phyloP scores from a whole-genome alignment of 2,329 filamentous ascomycete species.

The Akanthomyces uredinophilus region DNA sequence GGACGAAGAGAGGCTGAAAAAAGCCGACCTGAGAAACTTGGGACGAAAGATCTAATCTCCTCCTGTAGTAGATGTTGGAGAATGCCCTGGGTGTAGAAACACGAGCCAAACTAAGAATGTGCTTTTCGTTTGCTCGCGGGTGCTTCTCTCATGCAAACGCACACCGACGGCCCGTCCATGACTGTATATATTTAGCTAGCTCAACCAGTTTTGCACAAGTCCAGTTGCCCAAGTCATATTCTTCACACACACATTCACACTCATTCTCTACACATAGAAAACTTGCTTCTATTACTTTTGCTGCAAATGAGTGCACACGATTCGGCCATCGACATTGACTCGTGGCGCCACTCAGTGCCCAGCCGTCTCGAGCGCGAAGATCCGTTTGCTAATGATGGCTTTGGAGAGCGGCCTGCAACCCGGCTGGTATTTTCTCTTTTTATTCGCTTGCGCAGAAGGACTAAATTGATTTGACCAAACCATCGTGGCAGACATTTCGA shows the following conservation, averaged over 20 bases:
- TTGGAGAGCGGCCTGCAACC: slow-evolving; percentile 26
- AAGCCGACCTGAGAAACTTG: slow-evolving; percentile 33
- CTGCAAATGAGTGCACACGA: slow-evolving; percentile 4
- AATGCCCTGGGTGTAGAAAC: background rate
- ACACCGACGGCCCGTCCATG: background rate
- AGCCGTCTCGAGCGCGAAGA: slow-evolving; percentile 31
- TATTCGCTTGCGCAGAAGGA: no score
- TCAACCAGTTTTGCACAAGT: background rate
- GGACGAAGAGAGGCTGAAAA: slow-evolving; percentile 29
- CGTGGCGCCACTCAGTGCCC: slow-evolving; percentile 32
- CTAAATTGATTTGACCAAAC: background rate
- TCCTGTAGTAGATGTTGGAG: background rate
- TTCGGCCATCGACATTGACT: slow-evolving; percentile 22
- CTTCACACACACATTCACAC: background rate
- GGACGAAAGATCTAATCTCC: slow-evolving; percentile 7
- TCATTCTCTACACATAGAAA: background rate
- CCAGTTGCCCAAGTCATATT: background rate
- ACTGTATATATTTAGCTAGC: background rate
- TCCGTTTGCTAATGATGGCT: slow-evolving; percentile 32
- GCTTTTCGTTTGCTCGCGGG: background rate
- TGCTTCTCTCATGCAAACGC: slow-evolving; percentile 16
- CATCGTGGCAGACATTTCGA: slow-evolving; percentile 21
- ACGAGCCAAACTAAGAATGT: background rate
- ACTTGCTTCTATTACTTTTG: background rate
- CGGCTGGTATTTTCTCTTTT: slow-evolving; percentile 22